Conservation (phyloP, 768 basidiomycete genomes). For the Hysterangium stoloniferum region DNA sequence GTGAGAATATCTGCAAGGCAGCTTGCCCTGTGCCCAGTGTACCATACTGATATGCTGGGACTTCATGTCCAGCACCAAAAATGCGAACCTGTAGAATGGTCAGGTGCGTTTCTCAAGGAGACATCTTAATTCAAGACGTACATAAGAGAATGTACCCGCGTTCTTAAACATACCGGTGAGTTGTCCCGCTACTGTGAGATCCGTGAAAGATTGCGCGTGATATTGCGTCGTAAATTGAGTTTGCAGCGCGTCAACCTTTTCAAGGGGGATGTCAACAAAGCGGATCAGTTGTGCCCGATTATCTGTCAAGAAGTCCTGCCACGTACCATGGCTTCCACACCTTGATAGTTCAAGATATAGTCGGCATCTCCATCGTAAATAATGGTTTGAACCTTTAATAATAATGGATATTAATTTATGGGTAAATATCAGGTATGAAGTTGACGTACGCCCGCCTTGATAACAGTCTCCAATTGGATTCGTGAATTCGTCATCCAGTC, state of each 20-base stretch:
- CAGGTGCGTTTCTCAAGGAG: neutral
- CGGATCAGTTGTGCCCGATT: neutral
- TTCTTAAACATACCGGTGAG: slow-evolving; percentile 49
- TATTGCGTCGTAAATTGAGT: slow-evolving; percentile 39
- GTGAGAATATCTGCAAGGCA: slow-evolving; percentile 13
- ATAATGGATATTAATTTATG: neutral
- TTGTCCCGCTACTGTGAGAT: slow-evolving; percentile 44
- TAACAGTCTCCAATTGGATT: slow-evolving; percentile 46
- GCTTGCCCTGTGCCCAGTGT: slow-evolving; percentile 1
- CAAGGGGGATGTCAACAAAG: neutral
- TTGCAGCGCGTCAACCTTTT: slow-evolving; percentile 37
- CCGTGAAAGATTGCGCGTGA: slow-evolving; percentile 35
- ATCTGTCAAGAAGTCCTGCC: neutral
- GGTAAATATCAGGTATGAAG: neutral
- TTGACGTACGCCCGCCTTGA: slow-evolving; percentile 42
- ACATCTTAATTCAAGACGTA: slow-evolving; percentile 23
- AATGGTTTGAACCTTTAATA: slow-evolving; percentile 27
- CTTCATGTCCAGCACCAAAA: slow-evolving; percentile 5
- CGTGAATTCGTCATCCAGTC: slow-evolving; percentile 51
- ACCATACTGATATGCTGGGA: slow-evolving; percentile 14
- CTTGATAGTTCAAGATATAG: slow-evolving; percentile 25
- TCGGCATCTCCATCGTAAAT: slow-evolving; percentile 55
- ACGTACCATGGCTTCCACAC: slow-evolving; percentile 49
- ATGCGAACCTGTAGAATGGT: neutral
- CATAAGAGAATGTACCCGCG: slow-evolving; percentile 49